Conservation (phyloP, 106 monocot genomes). For the Dendrobium catenatum region DNA sequence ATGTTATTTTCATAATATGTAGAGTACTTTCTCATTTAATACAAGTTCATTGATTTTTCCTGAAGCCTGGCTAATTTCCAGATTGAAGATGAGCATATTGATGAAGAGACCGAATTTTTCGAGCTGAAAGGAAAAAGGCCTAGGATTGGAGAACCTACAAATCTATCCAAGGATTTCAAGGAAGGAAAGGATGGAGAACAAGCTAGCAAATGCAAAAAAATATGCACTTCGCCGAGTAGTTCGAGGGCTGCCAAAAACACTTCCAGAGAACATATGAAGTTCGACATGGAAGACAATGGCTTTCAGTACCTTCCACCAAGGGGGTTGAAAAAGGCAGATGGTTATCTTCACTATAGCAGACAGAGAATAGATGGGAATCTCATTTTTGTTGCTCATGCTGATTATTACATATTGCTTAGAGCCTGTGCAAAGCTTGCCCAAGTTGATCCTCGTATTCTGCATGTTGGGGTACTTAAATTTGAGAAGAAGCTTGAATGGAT, state of each 20-base stretch:
- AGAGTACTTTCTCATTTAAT: not conserved
- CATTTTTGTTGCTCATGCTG: conserved; percentile 59
- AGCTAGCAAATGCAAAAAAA: not conserved
- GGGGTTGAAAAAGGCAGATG: conserved; percentile 8
- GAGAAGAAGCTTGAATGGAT: conserved; percentile 67
- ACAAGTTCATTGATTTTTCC: not conserved
- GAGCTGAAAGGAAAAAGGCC: conserved; percentile 20
- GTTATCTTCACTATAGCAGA: conserved; percentile 52
- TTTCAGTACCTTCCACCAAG: conserved; percentile 61
- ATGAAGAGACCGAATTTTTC: conserved; percentile 5
- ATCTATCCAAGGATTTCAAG: not conserved
- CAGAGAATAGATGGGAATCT: conserved; percentile 26
- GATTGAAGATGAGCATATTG: conserved; percentile 14
- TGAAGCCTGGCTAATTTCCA: conserved; percentile 4
- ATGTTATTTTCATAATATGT: not conserved
- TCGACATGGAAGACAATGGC: conserved; percentile 64
- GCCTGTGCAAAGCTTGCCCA: conserved; percentile 62
- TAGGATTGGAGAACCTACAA: conserved; percentile 15
- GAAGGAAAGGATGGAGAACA: conserved; percentile 3
- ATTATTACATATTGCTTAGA: conserved; percentile 73
- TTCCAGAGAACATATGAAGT: conserved; percentile 35
- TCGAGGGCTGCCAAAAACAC: not conserved
- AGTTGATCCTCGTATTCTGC: conserved; percentile 54
- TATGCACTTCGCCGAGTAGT: not conserved
- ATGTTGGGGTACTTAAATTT: conserved; percentile 45